Percentiles rank a stretch among this genome's conserved stretches.
Evolutionary conservation across 202 grass and related monocot genomes (phyloP).

Genomic region (Schoenoplectus tabernaemontani): DNA sequence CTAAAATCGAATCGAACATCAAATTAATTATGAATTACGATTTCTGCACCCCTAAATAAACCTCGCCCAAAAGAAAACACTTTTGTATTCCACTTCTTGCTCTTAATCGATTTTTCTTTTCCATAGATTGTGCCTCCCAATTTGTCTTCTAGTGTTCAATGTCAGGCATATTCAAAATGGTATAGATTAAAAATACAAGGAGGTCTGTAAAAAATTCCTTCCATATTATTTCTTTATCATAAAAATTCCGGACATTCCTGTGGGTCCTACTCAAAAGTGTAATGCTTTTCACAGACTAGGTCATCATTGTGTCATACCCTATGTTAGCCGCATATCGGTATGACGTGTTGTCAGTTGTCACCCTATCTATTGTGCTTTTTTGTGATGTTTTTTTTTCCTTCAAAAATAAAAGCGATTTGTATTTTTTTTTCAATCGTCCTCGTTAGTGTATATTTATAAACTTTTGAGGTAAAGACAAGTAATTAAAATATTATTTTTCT

Average conservation of each 20-base stretch:
- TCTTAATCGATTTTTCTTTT: no score
- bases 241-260: neutral
- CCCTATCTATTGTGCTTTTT: neutral
- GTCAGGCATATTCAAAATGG: neutral
- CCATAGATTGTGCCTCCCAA: neutral
- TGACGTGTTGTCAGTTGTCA: neutral
- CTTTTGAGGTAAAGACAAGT: no score
- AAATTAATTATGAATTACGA: no score
- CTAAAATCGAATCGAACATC: no score
- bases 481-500: no score
- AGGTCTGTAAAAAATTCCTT: neutral
- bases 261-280: neutral
- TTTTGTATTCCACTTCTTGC: no score
- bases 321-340: neutral
- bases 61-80: no score
- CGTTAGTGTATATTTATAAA: no score
- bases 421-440: no score
- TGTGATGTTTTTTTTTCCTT: neutral
- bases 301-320: constrained; percentile 11
- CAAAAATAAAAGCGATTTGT: no score
- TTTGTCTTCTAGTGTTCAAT: neutral
- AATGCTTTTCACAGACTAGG: neutral
- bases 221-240: neutral
- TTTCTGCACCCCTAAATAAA: no score
- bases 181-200: neutral